phyloP scores from a whole-genome alignment of 1,284 basidiomycete genomes.

The Termitomyces sp. region DNA sequence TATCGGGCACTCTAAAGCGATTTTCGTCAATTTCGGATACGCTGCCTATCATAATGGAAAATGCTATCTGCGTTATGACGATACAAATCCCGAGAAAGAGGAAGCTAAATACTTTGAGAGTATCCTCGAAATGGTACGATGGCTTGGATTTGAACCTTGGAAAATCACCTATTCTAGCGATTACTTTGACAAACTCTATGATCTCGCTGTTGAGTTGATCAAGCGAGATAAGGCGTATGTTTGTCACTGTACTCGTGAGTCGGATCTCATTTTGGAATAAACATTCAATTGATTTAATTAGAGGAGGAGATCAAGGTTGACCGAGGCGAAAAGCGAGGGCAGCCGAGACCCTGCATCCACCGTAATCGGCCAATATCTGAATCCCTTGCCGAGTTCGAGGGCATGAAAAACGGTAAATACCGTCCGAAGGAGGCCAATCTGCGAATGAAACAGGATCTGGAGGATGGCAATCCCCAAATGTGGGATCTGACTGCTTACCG shows the following conservation, averaged over 20 bases:
- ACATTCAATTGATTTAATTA: constrained; percentile 23
- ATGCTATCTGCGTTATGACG: constrained; percentile 94
- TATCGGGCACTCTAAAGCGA: constrained; percentile 97
- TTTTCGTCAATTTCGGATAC: constrained; percentile 98
- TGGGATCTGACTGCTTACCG: constrained; percentile 99
- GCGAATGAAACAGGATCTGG: constrained; percentile 96
- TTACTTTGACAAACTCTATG: constrained; percentile 88
- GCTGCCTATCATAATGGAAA: constrained; percentile 88
- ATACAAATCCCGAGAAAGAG: constrained; percentile 98
- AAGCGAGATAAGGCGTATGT: constrained; percentile 91
- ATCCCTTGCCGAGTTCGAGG: constrained; percentile 84
- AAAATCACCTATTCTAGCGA: constrained; percentile 99
- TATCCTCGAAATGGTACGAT: constrained; percentile 92
- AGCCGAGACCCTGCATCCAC: constrained; percentile 83
- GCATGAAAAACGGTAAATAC: constrained; percentile 91
- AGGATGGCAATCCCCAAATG: constrained; percentile 97
- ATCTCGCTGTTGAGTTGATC: constrained; percentile 89
- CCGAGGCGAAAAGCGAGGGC: constrained; percentile 81
- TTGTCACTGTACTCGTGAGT: constrained; percentile 90
- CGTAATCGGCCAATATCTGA: constrained; percentile 81
- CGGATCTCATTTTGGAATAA: neutral
- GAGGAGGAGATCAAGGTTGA: constrained; percentile 91
- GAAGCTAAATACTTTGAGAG: constrained; percentile 95
- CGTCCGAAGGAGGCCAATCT: constrained; percentile 87
- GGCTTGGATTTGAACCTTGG: constrained; percentile 98